Evolutionary conservation across 2,329 filamentous ascomycete genomes (phyloP), one percentile per base, ranked within the genome.

Genomic region (Neonectria neomacrospora): DNA sequence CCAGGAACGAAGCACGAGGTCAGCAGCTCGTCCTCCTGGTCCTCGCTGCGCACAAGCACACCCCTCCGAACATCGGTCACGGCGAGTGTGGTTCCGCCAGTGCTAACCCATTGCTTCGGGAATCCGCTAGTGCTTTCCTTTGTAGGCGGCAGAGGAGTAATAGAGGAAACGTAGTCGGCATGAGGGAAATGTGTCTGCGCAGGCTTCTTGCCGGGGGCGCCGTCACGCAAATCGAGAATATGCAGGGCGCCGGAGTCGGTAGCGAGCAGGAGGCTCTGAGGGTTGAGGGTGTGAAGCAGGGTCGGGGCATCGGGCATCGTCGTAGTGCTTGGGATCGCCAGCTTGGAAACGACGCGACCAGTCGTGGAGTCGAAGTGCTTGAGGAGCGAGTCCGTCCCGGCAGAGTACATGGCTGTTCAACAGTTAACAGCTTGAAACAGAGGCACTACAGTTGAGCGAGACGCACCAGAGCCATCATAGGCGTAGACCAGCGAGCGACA

Each of bases 1-100:
- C 94, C 94, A 0, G 90, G 86, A 18, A 98, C 88, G 74, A 93
- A 92, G 50, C 88, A 83, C 1, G 91, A 91, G 73, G 91, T 92
- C n/a, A 97, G 84, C 62, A 98, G 81, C 78, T 98, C 93, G 68
- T 97, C 94, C 72, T 96, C 96, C 76, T 98, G 96, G 73, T 98
- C 94, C 75, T 97, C 96, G 69, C 93, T 97, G 63, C 91, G 91
- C 3, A 94, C 91, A 45, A 98, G 81, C 6, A 97, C 92, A 14
- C 95, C 95, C 51, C 92, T 86, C 23, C 95, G 88, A 47, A 97
- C 82, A 76, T 99, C 96, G 0, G 94, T 97, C 39, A 97, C 90
- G 1, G 94, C 93, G 20, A 99, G 82, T 0, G 95, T 98, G 2
- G 93, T 95, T 47, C 94, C 94, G 34, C 96, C 96, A 0, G 94